These are phyloP conservation scores for Chimonanthus praecox DNA, from an alignment of 164 flowering plant genomes.

Conservation along the genomic window DNA sequence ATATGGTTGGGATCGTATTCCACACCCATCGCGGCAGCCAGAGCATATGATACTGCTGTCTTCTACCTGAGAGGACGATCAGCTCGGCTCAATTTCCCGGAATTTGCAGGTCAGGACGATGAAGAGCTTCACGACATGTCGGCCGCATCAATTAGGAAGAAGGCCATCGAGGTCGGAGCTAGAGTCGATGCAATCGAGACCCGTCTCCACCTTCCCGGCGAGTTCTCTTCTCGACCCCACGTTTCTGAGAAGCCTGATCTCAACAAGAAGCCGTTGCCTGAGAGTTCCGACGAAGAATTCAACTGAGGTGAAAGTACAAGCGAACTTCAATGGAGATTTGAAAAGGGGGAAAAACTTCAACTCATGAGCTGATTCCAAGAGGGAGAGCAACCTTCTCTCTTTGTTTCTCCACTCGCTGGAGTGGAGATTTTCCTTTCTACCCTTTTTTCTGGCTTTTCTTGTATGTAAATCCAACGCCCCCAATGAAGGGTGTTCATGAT, in stretches of 20 bases:
- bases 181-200: constrained; percentile 63
- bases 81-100: constrained; percentile 79
- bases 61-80: constrained; percentile 61
- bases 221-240: background rate
- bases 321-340: too few species aligned
- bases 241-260: constrained; percentile 9
- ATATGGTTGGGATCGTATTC: constrained; percentile 89
- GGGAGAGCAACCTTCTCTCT: too few species aligned
- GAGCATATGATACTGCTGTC: constrained; percentile 82
- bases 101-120: constrained; percentile 28
- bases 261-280: constrained; percentile 17
- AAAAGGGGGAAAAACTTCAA: too few species aligned
- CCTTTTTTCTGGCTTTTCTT: too few species aligned
- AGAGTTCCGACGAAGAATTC: constrained; percentile 9
- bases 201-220: constrained; percentile 10
- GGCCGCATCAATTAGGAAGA: constrained; percentile 65
- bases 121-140: constrained; percentile 44
- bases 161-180: constrained; percentile 80
- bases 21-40: constrained; percentile 73
- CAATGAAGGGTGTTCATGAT: too few species aligned
- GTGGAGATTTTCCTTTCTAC: too few species aligned
- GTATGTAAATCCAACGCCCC: too few species aligned
- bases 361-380: too few species aligned
- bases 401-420: too few species aligned
- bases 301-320: background rate